Conservation (phyloP, 495 filamentous ascomycete genomes). For the Annulohypoxylon moriforme region DNA sequence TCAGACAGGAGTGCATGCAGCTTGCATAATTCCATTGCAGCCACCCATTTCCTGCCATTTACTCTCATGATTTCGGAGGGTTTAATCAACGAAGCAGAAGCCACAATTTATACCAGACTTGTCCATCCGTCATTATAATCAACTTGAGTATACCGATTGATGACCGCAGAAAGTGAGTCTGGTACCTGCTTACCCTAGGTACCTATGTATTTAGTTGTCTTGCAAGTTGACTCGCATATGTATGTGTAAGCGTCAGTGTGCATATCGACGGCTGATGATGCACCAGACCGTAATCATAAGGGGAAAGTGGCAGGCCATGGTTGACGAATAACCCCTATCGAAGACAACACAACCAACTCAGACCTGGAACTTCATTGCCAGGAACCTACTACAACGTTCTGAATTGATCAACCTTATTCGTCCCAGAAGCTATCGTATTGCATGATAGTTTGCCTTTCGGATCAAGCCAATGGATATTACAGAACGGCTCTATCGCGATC, state of each 20-base stretch:
- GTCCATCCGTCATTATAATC: neutral
- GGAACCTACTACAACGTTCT: slow-evolving; percentile 23
- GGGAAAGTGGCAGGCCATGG: neutral
- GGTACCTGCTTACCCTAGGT: too few relatives aligned
- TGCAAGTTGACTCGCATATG: neutral
- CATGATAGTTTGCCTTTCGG: slow-evolving; percentile 31
- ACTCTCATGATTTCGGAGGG: slow-evolving; percentile 22
- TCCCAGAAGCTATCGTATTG: slow-evolving; percentile 25
- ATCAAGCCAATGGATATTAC: slow-evolving; percentile 37
- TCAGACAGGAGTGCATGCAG: slow-evolving; percentile 47
- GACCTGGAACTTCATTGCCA: slow-evolving; percentile 7
- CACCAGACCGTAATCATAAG: slow-evolving; percentile 11
- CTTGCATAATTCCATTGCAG: slow-evolving; percentile 36
- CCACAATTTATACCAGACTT: slow-evolving; percentile 34
- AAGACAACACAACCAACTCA: slow-evolving; percentile 18
- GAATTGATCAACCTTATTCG: slow-evolving; percentile 39
- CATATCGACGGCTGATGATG: slow-evolving; percentile 9
- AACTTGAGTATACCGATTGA: neutral
- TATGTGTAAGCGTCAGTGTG: neutral
- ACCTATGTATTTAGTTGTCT: neutral
- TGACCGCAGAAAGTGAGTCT: neutral
- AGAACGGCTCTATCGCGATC: slow-evolving; percentile 27
- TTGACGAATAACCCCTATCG: slow-evolving; percentile 16
- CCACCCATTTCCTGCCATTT: slow-evolving; percentile 19
- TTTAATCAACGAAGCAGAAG: slow-evolving; percentile 30